Percentiles rank a stretch among this genome's conserved stretches.
phyloP scores from a whole-genome alignment of 73 alveolate species.

The Paramecium octaurelia region DNA sequence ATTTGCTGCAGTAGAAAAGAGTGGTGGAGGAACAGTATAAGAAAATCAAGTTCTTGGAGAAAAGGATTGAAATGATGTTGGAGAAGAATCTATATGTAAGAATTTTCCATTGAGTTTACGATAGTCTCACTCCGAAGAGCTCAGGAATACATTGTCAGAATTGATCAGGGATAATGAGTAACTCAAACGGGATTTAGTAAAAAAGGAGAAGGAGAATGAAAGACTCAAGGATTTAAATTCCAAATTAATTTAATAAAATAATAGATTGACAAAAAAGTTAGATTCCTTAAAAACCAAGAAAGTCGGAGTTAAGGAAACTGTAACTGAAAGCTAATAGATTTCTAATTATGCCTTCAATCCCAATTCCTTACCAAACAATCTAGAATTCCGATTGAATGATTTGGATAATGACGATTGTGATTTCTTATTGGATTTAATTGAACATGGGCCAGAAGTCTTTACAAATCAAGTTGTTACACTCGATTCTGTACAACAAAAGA shows the following conservation, averaged over 20 bases:
- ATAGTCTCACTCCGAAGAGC: neutral
- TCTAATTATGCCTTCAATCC: slow-evolving; percentile 25
- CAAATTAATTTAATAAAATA: neutral
- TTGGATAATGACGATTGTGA: neutral
- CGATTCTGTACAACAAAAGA: neutral
- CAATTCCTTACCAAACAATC: neutral
- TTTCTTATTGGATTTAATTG: neutral
- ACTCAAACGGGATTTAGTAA: slow-evolving; percentile 33
- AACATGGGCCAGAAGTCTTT: slow-evolving; percentile 42
- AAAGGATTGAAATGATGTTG: slow-evolving; percentile 43
- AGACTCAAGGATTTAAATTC: slow-evolving; percentile 32
- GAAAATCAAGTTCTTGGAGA: neutral
- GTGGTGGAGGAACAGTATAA: neutral
- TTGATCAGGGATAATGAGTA: slow-evolving; percentile 28
- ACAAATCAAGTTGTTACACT: neutral
- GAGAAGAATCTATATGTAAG: slow-evolving; percentile 12
- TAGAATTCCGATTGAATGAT: neutral
- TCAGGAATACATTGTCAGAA: slow-evolving; percentile 5
- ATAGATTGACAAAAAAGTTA: neutral
- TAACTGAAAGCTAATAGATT: neutral
- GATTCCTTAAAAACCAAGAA: slow-evolving; percentile 30
- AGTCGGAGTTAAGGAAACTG: neutral
- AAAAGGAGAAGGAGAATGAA: slow-evolving; percentile 26
- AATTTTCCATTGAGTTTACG: neutral
- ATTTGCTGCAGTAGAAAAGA: neutral